Evolutionary conservation across 1,139 yeast genomes (phyloP), one percentile per base, ranked within the genome.

Genomic region (Yamadazyma atmosphaerica): DNA sequence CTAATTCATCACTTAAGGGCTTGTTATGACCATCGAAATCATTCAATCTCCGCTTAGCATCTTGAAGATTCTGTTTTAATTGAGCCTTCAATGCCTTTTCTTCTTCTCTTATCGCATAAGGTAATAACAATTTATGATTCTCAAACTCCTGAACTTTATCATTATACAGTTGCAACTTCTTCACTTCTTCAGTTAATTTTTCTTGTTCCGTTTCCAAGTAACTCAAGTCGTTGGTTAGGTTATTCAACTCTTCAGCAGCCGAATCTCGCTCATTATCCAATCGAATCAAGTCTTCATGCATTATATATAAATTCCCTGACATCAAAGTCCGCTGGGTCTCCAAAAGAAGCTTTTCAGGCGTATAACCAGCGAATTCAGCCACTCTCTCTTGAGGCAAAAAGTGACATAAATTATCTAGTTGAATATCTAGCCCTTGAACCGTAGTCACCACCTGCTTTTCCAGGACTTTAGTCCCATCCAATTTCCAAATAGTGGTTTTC

Each of bases 381-480:
- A 92, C 98, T 47, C 95, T 73, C 52, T 92, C 98, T 56, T 94
- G 99, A 0, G 98, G 96, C 37, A 94, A 64, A 55, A 94, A 94
- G 56, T 92, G 98, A 54, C 98, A 92, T 40, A 92, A 69, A 54
- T 90, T 94, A 56, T 88, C 95, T 41, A 94, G 71, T 54, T 92
- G 98, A 43, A 94, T 86, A 51, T 86, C 86, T 46, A 81, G 73
- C 1, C 58, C 54, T 15, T 61, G 58, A 19, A 86, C 69, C 1
- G 74, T 41, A 5, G 61, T 60, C 37, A 66, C 72, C 3, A 90
- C 73, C 1, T 60, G 63, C 19, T 57, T 55, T 42, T 79, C 85
- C 1, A 71, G 62, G 0, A 68, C 57, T 2, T 55, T 41, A n/a
- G 45, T 45, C 19, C 69, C 73, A 54, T 88, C 73, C 4, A 90